phyloP scores from a whole-genome alignment of 2,329 filamentous ascomycete genomes.

The Fusarium globosum region DNA sequence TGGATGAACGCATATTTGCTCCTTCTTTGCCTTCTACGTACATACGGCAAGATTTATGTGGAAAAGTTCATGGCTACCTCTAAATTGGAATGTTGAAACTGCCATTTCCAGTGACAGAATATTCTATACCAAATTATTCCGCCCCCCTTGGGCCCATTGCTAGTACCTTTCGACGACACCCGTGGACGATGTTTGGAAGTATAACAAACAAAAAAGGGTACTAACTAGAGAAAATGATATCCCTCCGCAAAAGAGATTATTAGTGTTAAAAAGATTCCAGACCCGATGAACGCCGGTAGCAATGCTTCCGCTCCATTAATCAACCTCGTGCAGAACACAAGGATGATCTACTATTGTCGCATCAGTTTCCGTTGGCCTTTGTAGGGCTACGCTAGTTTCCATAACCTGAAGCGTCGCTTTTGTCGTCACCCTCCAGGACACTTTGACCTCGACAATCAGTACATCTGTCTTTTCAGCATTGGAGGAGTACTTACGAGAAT shows the following conservation, averaged over 20 bases:
- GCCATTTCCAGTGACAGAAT: neutral
- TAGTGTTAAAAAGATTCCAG: neutral
- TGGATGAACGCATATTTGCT: neutral
- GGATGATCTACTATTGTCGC: neutral
- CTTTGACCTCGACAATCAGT: constrained; percentile 47
- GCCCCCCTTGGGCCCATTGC: neutral
- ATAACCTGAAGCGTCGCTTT: constrained; percentile 62
- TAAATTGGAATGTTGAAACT: neutral
- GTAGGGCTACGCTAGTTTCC: constrained; percentile 42
- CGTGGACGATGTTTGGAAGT: neutral
- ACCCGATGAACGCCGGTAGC: constrained; percentile 25
- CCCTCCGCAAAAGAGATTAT: neutral
- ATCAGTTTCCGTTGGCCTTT: neutral
- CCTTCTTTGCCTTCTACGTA: neutral
- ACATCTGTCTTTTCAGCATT: neutral
- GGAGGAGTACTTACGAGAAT: constrained; percentile 77
- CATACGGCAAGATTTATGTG: neutral
- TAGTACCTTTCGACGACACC: neutral
- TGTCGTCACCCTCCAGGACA: constrained; percentile 66
- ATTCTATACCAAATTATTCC: neutral
- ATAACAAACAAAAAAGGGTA: constrained; percentile 23
- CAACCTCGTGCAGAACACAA: neutral
- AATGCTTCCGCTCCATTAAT: constrained; percentile 24
- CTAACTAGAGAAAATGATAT: constrained; percentile 19
- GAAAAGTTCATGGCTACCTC: neutral